Conservation (phyloP, 1,284 basidiomycete species). For the Pseudomicrostroma phylloplanum region DNA sequence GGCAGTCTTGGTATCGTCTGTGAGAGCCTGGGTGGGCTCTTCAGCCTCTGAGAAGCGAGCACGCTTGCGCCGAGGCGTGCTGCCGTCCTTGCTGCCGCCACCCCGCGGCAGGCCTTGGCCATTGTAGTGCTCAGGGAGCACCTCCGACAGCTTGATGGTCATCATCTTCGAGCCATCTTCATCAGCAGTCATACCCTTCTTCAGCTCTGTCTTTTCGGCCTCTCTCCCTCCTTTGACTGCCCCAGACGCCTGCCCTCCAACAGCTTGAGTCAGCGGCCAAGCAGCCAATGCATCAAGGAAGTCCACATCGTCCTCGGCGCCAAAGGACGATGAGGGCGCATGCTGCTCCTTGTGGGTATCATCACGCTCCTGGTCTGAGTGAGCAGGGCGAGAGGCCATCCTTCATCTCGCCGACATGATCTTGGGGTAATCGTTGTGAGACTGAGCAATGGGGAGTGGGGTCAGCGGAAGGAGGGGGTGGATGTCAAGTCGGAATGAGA, state of each 20-base stretch:
- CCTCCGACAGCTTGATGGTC: not conserved
- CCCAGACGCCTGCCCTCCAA: not conserved
- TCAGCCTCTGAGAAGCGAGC: not conserved
- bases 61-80: not conserved
- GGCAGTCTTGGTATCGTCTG: not conserved
- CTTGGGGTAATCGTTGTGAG: too few relatives aligned
- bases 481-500: too few relatives aligned
- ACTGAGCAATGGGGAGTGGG: too few relatives aligned
- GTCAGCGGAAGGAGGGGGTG: too few relatives aligned
- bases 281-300: constrained; percentile 6
- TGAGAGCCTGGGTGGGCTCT: not conserved
- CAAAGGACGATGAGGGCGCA: constrained; percentile 3
- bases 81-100: too few relatives aligned
- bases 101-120: not conserved
- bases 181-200: not conserved
- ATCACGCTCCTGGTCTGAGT: too few relatives aligned
- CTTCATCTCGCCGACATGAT: too few relatives aligned
- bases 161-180: not conserved
- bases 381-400: too few relatives aligned
- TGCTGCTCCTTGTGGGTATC: too few relatives aligned
- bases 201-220: not conserved
- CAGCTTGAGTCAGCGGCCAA: not conserved
- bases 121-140: not conserved
- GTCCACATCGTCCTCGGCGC: not conserved
- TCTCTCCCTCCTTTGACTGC: not conserved